phyloP scores from a whole-genome alignment of 768 basidiomycete genomes.

The Hygrophoropsis aurantiaca region DNA sequence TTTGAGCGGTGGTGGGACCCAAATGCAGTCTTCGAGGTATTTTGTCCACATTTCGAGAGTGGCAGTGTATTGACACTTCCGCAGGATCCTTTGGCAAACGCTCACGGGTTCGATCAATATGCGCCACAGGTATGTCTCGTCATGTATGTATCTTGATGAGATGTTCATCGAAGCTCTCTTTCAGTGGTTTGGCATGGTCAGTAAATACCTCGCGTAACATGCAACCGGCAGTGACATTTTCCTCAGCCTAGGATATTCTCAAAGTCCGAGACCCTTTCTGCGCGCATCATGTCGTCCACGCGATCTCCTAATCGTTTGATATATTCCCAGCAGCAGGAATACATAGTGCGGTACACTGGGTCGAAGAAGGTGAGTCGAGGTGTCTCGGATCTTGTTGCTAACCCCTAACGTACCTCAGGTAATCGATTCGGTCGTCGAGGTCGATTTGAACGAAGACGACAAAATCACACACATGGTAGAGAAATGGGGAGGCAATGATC shows the following conservation, averaged over 20 bases:
- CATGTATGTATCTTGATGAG: not conserved
- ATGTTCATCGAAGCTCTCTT: not conserved
- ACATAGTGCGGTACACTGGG: conserved; percentile 52
- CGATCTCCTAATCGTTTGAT: conserved; percentile 58
- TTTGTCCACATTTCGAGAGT: too few species aligned
- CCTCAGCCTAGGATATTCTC: conserved; percentile 54
- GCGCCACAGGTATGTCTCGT: conserved; percentile 49
- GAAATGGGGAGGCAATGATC: conserved; percentile 57
- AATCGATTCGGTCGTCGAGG: conserved; percentile 58
- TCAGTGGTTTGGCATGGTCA: conserved; percentile 56
- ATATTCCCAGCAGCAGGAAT: conserved; percentile 60
- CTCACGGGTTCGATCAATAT: conserved; percentile 50
- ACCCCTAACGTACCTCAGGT: conserved; percentile 33
- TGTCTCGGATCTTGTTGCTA: not conserved
- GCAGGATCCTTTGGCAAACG: conserved; percentile 53
- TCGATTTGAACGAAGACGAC: conserved; percentile 65
- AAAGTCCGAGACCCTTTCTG: conserved; percentile 47
- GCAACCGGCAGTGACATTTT: not conserved
- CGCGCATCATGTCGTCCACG: conserved; percentile 60
- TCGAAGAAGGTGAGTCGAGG: conserved; percentile 45
- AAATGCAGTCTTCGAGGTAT: conserved; percentile 60
- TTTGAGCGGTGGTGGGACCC: conserved; percentile 51
- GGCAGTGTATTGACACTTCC: too few species aligned
- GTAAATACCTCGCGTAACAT: conserved; percentile 10
- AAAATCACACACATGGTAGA: conserved; percentile 60